These are phyloP conservation scores for Aspergillus neoniger DNA, from an alignment of 2,329 filamentous ascomycete genomes.

Conservation along the genomic window DNA sequence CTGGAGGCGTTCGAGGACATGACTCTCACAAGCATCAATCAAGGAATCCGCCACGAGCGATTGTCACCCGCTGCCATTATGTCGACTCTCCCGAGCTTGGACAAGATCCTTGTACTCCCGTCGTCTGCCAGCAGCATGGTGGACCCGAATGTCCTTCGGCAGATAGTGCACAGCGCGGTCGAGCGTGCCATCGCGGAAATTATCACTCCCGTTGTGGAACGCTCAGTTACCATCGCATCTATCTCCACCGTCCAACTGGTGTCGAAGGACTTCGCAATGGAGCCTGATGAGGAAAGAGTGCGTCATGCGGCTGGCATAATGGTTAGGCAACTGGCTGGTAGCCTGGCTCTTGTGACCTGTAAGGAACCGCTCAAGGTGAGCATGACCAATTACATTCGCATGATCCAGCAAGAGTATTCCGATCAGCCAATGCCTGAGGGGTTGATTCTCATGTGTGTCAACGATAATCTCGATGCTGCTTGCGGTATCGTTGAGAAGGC, in stretches of 20 bases:
- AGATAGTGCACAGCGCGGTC: slow-evolving; percentile 82
- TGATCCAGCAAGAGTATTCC: slow-evolving; percentile 67
- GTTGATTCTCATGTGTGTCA: slow-evolving; percentile 97
- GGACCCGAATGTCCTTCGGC: slow-evolving; percentile 64
- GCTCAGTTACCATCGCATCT: slow-evolving; percentile 95
- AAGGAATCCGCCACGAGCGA: slow-evolving; percentile 67
- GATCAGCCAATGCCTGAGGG: slow-evolving; percentile 84
- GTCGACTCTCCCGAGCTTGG: slow-evolving; percentile 80
- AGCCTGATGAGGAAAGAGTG: slow-evolving; percentile 83
- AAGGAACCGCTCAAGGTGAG: slow-evolving; percentile 96
- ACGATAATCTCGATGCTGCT: slow-evolving; percentile 91
- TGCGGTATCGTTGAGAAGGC: slow-evolving; percentile 94
- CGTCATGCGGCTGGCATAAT: slow-evolving; percentile 86
- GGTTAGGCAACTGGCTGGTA: slow-evolving; percentile 92
- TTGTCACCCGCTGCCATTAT: slow-evolving; percentile 77
- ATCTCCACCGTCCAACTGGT: slow-evolving; percentile 96
- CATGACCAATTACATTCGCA: slow-evolving; percentile 96
- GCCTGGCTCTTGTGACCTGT: slow-evolving; percentile 92
- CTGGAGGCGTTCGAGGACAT: slow-evolving; percentile 83
- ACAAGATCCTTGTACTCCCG: slow-evolving; percentile 76
- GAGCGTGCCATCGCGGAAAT: slow-evolving; percentile 92
- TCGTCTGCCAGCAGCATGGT: slow-evolving; percentile 76
- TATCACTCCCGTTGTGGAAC: slow-evolving; percentile 94
- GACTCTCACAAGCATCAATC: slow-evolving; percentile 71
- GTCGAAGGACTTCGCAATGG: slow-evolving; percentile 92